Conservation (phyloP, 208 protist genomes). For the Acanthamoeba healyi region DNA sequence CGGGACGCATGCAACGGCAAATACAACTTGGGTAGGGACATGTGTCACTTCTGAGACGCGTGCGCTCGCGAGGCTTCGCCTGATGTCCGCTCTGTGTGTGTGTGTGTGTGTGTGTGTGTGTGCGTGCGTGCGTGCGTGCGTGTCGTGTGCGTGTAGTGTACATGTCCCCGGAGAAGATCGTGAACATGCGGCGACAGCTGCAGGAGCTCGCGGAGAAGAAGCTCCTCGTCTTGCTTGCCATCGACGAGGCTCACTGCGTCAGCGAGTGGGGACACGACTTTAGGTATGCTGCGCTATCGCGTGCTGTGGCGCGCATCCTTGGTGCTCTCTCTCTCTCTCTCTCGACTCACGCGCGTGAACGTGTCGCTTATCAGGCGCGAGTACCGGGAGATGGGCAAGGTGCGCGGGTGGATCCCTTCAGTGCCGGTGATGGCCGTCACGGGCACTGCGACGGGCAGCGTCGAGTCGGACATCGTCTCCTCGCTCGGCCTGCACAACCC, state of each 20-base stretch:
- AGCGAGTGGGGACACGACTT: constrained; percentile 89
- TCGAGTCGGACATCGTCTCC: constrained; percentile 81
- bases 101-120: no score
- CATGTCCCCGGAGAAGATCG: constrained; percentile 81
- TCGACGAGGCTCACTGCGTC: constrained; percentile 88
- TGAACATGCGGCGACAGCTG: constrained; percentile 43
- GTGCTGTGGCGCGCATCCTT: no score
- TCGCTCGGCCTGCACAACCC: constrained; percentile 75
- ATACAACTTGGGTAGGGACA: background rate
- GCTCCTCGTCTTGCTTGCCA: constrained; percentile 78
- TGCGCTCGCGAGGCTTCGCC: no score
- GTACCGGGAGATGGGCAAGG: constrained; percentile 76
- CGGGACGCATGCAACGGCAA: constrained; percentile 5
- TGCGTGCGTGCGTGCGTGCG: no score
- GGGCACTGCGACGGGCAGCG: constrained; percentile 85
- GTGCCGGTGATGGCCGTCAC: constrained; percentile 87
- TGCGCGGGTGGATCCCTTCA: constrained; percentile 75
- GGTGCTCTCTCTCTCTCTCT: no score
- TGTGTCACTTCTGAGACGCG: background rate
- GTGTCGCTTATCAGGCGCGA: constrained; percentile 71
- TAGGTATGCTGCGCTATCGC: background rate
- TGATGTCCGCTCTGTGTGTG: no score
- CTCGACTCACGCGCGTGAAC: no score
- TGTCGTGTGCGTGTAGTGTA: no score
- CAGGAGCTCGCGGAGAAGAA: background rate